Conservation (phyloP, 371 early-diverging fungal genomes). For the Polyrhizophydium stewartii region DNA sequence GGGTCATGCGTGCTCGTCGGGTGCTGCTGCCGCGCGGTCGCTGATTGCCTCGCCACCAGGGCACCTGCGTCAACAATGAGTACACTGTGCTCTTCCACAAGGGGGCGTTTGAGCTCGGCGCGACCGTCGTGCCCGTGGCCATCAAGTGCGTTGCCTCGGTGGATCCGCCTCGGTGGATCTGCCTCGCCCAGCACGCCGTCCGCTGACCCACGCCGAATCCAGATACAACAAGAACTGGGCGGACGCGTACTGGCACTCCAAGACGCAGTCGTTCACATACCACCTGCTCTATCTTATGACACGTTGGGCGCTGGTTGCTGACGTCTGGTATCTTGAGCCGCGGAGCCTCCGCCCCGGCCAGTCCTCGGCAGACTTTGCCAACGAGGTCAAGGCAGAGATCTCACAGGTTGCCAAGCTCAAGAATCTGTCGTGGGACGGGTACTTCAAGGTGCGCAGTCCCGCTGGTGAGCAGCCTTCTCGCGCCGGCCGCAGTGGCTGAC, state of each 20-base stretch:
- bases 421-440: conserved; percentile 65
- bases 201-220: too few species aligned
- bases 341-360: conserved; percentile 26
- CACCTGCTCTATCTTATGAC: conserved; percentile 72
- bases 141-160: conserved; percentile 43
- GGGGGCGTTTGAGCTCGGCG: conserved; percentile 80
- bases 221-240: conserved; percentile 49
- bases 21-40: neutral
- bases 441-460: conserved; percentile 41
- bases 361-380: conserved; percentile 51
- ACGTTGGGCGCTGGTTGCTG: conserved; percentile 55
- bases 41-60: conserved; percentile 21
- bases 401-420: conserved; percentile 49
- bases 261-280: conserved; percentile 53
- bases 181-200: too few species aligned
- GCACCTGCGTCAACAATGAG: conserved; percentile 84
- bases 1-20: neutral
- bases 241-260: conserved; percentile 72
- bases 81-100: conserved; percentile 82
- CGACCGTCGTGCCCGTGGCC: conserved; percentile 60
- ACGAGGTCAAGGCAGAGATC: conserved; percentile 54
- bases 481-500: neutral
- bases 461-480: neutral
- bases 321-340: conserved; percentile 45
- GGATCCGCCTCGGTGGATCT: neutral